Base-by-base conservation (phyloP, 495 filamentous ascomycete genomes). In the Penicillium cataractarum region DNA sequence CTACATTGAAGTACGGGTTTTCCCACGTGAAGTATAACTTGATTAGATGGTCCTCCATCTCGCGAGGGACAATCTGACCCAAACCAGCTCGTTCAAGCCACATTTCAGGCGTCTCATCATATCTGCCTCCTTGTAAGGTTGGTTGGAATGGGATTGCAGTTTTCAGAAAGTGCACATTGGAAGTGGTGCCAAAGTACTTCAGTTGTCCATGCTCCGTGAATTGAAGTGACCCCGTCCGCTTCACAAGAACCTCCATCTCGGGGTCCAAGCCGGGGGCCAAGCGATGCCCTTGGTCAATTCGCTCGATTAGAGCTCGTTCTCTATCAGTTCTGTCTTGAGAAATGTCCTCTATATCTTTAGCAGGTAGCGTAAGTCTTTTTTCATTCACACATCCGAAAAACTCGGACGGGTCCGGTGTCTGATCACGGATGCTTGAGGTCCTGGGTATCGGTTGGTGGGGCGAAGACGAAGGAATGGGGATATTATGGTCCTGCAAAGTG, bases 11-110 rank as follows among this genome's bases (percentile, higher is more conserved):
- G 42, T 57, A 57, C 7, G 72, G 66, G 46, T 73, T 64, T 26
- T 74, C 32, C 72, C 72, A 74, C 17, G 59, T 40, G 55, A 74
- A 73, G 33, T 69, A 74, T 7, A 74, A 59, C 40, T 68, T 58
- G 46, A 58, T 60, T 6, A 74, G 54, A 55, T 73, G 72, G 3
- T 63, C 35, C 40, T 72, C 64, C 27, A 68, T 21, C 24, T 22
- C 61, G 13, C 37, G 24, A 39, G 51, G 52, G 19, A 68, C 37
- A 5, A 46, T 19, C 24, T 55, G 49, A 10, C 58, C 42, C 12
- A 72, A n/a, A 5, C 67, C 63, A 46, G 57, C 60, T 4, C 49
- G 51, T 19, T 62, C 48, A 31, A 73, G 21, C 27, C 42, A 37
- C n/a, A 29, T 53, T 5, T 37, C 58, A 33, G 31, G 29, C 0